A percentile compares a stretch with the other conserved stretches of the same genome.
These are phyloP conservation scores for Byssochlamys sp. DNA, from an alignment of 2,329 filamentous ascomycete species.

Conservation along the genomic window DNA sequence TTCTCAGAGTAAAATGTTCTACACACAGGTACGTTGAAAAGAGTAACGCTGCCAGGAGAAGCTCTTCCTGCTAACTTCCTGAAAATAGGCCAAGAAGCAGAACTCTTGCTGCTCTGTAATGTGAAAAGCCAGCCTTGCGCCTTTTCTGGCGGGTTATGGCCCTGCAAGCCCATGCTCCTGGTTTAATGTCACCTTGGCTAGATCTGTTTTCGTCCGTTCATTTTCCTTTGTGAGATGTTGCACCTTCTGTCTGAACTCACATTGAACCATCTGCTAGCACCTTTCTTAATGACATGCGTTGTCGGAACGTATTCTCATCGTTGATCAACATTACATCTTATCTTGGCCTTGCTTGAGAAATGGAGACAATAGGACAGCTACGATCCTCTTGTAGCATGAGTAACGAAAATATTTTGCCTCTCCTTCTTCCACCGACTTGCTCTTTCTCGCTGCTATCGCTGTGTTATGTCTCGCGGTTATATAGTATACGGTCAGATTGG, in stretches of 20 bases:
- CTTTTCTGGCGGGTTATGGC: not conserved
- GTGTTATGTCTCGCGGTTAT: not conserved
- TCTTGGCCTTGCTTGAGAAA: not conserved
- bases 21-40: constrained; percentile 48
- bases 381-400: not conserved
- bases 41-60: not conserved
- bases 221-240: not conserved
- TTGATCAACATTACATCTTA: not conserved
- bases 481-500: not conserved
- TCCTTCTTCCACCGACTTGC: not conserved
- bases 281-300: not conserved
- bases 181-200: not conserved
- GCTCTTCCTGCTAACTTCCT: constrained; percentile 2
- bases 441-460: not conserved
- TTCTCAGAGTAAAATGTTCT: constrained; percentile 94
- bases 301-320: not conserved
- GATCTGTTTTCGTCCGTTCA: not conserved
- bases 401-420: not conserved
- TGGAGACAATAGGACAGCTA: not conserved
- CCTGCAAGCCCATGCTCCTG: not conserved
- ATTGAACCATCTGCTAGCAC: not conserved
- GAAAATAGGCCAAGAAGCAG: constrained; percentile 65
- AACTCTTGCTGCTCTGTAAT: constrained; percentile 67
- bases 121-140: constrained; percentile 27
- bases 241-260: not conserved